Evolutionary conservation across 1,284 basidiomycete species (phyloP).

Genomic region (Pyrrhoderma noxium): DNA sequence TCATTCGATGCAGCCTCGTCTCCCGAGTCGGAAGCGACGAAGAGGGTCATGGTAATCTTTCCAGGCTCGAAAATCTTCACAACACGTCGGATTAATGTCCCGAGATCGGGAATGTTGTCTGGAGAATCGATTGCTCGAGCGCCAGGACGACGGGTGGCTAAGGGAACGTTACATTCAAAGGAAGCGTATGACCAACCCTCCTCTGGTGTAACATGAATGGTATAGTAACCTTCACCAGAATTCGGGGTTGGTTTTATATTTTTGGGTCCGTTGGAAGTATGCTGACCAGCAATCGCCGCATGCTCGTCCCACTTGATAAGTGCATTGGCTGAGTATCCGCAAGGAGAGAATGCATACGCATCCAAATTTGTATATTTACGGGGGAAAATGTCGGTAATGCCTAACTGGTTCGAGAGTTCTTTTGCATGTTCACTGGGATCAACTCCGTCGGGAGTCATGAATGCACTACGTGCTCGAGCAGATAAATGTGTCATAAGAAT

Average conservation of each 20-base stretch:
- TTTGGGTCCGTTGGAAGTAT: no score
- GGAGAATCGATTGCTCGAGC: conserved; percentile 28
- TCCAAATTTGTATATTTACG: conserved; percentile 76
- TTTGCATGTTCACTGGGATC: conserved; percentile 47
- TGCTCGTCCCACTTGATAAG: conserved; percentile 56
- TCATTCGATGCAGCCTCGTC: conserved; percentile 32
- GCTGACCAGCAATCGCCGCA: no score
- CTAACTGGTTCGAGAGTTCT: conserved; percentile 66
- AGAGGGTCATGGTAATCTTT: conserved; percentile 83
- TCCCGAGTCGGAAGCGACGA: conserved; percentile 65
- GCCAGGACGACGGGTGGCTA: conserved; percentile 32
- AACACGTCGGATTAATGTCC: conserved; percentile 79
- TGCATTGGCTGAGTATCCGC: conserved; percentile 96
- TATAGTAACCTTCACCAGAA: conserved; percentile 85
- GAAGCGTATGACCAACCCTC: conserved; percentile 96
- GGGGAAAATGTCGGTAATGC: conserved; percentile 81
- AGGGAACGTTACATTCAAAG: conserved; percentile 97
- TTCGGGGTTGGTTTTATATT: neutral
- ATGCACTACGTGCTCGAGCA: conserved; percentile 65
- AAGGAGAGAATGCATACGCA: conserved; percentile 91
- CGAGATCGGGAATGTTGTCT: conserved; percentile 60
- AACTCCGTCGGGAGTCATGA: conserved; percentile 53
- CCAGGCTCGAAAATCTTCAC: conserved; percentile 91
- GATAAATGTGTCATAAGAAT: conserved; percentile 97
- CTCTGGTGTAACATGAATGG: conserved; percentile 98